Base-by-base conservation (phyloP, 192 early-diverging fungal species). In the Linnemannia exigua region DNA sequence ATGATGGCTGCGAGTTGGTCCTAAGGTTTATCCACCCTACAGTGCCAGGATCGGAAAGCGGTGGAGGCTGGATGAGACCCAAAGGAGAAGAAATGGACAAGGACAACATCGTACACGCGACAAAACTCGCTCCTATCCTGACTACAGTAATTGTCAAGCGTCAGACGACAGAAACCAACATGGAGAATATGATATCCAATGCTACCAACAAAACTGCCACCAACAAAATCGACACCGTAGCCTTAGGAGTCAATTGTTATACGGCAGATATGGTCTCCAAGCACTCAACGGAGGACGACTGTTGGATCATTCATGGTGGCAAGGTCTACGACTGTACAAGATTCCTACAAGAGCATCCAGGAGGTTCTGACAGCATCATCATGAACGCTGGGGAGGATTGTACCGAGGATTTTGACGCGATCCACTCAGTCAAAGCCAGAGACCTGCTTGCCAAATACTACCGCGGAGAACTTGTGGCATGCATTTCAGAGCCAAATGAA, bases 391-490 rank as follows among this genome's bases (percentile, higher is more conserved):
- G 97, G 76, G 89, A 87, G 66, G 96, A 98, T 76, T 93, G 94
- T 50, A 95, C 95, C 19, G 96, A 97, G 70, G 97, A 95, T 20
- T 98, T 98, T 88, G 96, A 96, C 75, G 97, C 95, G 77, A 97
- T 97, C 28, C 97, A 98, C 92, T 96, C 95, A 20, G 91, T 93
- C 72, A 96, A 96, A 77, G 97, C 97, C 5, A 92, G 89, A 52
- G 92, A 95, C 0, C 76, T 96, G 80, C 90, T 98, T 72, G 89
- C 91, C 80, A 83, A 89, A 15, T 93, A 94, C 75, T 88, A 90
- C 67, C 88, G 96, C 66, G 97, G 97, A 25, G 87, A 93, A 58
- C 88, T 97, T 19, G 81, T 89, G 67, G 68, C 50, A 22, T 22
- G 15, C 31, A 51, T 68, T 22, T 48, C 83, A 77, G 67, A 74